Evolutionary conservation across 1,284 basidiomycete genomes (phyloP).

Genomic region (Irpex sp.): DNA sequence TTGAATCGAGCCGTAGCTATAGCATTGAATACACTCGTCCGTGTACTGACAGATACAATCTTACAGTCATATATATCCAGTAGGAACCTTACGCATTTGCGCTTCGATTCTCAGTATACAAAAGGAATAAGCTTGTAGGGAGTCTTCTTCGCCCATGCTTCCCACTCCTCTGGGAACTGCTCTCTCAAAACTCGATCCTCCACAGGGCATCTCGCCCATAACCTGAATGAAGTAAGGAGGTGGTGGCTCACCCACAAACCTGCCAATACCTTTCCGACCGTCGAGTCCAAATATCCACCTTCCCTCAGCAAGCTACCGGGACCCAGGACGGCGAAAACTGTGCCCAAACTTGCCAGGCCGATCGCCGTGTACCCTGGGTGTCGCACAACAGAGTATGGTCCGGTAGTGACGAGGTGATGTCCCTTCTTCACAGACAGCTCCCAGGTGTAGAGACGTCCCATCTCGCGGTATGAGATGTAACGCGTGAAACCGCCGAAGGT

Average conservation of each 20-base stretch:
- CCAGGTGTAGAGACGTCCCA: constrained; percentile 8
- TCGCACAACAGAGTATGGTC: constrained; percentile 5
- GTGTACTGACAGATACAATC: background rate
- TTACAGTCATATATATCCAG: background rate
- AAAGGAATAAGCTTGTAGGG: constrained; percentile 13
- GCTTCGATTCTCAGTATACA: constrained; percentile 6
- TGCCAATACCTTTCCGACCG: background rate
- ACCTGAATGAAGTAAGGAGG: background rate
- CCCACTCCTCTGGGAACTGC: constrained; percentile 13
- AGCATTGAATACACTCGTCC: background rate
- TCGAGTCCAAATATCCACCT: background rate
- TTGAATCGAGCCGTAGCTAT: background rate
- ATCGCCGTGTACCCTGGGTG: constrained; percentile 3
- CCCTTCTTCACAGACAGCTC: constrained; percentile 3
- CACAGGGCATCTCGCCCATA: background rate
- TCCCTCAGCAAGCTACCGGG: constrained; percentile 6
- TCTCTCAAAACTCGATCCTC: constrained; percentile 12
- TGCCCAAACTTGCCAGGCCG: background rate
- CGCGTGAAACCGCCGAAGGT: background rate
- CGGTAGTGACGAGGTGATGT: constrained; percentile 4
- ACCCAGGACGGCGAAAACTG: background rate
- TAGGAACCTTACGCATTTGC: background rate
- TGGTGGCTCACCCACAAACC: background rate
- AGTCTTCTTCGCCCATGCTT: constrained; percentile 10
- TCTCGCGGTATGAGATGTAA: constrained; percentile 1